Evolutionary conservation across 2,329 filamentous ascomycete species (phyloP).

Genomic region (Metarhizium anisopliae): DNA sequence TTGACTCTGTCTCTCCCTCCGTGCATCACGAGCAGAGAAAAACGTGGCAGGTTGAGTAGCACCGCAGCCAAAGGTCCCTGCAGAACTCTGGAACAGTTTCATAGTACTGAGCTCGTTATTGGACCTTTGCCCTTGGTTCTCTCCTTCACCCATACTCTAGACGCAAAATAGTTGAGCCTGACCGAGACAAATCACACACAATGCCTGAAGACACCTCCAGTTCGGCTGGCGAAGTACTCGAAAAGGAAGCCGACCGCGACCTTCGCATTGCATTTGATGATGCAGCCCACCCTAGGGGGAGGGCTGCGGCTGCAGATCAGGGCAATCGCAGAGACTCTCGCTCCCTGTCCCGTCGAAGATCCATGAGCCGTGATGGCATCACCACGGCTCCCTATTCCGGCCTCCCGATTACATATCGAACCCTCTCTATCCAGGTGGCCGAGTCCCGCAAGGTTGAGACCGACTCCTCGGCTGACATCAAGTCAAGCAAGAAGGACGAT

Average conservation of each 20-base stretch:
- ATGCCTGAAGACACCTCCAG: constrained; percentile 12
- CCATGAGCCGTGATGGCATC: constrained; percentile 16
- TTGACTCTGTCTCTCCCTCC: not conserved
- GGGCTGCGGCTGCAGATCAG: constrained; percentile 5
- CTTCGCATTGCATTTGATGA: constrained; percentile 16
- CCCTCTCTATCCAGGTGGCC: constrained; percentile 29
- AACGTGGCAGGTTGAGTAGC: constrained; percentile 5
- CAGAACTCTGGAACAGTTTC: not conserved
- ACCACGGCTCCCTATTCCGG: constrained; percentile 25
- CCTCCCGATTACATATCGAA: constrained; percentile 31
- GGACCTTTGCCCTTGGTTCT: not conserved
- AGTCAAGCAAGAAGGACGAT: constrained; percentile 21
- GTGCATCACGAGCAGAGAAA: not conserved
- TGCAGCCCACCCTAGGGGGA: constrained; percentile 13
- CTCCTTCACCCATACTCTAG: not conserved
- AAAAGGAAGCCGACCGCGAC: constrained; percentile 14
- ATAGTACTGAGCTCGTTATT: not conserved
- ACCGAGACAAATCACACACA: not conserved
- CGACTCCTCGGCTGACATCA: constrained; percentile 12
- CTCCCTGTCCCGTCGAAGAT: constrained; percentile 14
- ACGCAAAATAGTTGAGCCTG: not conserved
- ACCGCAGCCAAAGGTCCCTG: constrained; percentile 2
- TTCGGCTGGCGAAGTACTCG: constrained; percentile 9
- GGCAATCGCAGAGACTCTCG: constrained; percentile 7
- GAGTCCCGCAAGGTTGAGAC: constrained; percentile 24